These are phyloP conservation scores for Fraxinus sp. DNA, from an alignment of 305 asterid genomes.

Conservation along the genomic window DNA sequence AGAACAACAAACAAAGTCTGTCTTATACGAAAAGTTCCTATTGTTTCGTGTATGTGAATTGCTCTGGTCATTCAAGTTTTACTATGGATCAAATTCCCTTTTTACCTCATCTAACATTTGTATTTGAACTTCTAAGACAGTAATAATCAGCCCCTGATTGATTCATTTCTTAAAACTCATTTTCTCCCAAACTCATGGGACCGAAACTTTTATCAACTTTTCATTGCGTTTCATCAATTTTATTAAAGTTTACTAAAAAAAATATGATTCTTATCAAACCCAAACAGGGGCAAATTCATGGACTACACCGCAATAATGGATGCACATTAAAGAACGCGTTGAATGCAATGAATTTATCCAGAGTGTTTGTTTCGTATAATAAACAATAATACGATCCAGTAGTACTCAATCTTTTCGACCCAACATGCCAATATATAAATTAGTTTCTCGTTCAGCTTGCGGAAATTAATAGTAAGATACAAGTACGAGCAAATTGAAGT, in stretches of 20 bases:
- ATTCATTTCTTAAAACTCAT: not conserved
- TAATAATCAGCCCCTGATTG: not conserved
- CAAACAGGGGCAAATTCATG: not conserved
- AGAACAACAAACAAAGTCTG: not conserved
- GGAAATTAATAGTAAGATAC: not conserved
- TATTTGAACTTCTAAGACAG: not conserved
- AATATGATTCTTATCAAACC: not conserved
- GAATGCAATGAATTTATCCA: not conserved
- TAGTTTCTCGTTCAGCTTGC: not conserved
- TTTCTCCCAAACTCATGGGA: not conserved
- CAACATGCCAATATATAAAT: not conserved
- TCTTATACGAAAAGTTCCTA: not conserved
- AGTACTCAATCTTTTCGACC: not conserved
- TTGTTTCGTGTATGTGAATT: not conserved
- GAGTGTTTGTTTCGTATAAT: not conserved
- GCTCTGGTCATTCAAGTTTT: not conserved
- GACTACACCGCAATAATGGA: not conserved
- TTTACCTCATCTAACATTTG: not conserved
- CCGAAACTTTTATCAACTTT: not conserved
- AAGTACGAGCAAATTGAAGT: not conserved
- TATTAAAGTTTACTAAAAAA: not conserved
- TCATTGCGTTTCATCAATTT: not conserved
- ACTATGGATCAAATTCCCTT: not conserved
- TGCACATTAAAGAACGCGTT: not conserved
- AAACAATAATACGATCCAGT: not conserved